Percentiles rank a stretch among this genome's conserved stretches.
Conservation (phyloP, 1,284 basidiomycete species). For the Papiliotrema fonsecae region DNA sequence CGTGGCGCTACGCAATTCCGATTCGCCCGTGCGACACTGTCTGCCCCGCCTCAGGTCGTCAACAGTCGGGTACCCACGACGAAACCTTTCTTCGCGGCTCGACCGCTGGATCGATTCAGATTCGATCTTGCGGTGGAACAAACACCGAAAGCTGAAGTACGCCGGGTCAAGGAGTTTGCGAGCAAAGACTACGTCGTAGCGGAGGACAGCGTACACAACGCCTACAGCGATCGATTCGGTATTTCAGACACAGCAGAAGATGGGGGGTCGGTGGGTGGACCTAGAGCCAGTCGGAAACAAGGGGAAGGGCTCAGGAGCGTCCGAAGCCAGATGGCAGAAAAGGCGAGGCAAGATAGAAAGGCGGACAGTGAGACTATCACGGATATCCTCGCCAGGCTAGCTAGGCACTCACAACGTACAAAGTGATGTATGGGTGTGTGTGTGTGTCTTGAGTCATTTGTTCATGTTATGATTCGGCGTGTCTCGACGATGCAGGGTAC, state of each 20-base stretch:
- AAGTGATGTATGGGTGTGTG: no score
- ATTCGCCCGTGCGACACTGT: conserved; percentile 23
- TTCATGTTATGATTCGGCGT: no score
- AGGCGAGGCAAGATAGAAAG: neutral
- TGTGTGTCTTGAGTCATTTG: neutral
- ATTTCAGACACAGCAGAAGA: no score
- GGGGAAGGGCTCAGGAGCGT: neutral
- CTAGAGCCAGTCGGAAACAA: neutral
- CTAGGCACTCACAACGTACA: neutral
- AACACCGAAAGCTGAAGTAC: neutral
- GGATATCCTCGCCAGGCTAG: neutral
- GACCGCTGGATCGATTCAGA: conserved; percentile 33
- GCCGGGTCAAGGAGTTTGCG: neutral
- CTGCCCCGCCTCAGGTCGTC: conserved; percentile 30
- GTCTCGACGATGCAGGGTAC: no score
- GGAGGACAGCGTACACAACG: neutral
- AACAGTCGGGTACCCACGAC: conserved; percentile 10
- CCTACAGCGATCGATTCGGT: neutral
- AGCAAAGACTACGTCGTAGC: neutral
- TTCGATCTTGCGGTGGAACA: conserved; percentile 31
- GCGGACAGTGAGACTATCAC: neutral
- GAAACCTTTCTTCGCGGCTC: conserved; percentile 10
- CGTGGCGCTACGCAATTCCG: conserved; percentile 29
- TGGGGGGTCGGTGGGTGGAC: neutral
- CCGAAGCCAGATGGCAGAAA: neutral